phyloP scores from a whole-genome alignment of 2,329 filamentous ascomycete genomes.

The Bipolaris victoriae region DNA sequence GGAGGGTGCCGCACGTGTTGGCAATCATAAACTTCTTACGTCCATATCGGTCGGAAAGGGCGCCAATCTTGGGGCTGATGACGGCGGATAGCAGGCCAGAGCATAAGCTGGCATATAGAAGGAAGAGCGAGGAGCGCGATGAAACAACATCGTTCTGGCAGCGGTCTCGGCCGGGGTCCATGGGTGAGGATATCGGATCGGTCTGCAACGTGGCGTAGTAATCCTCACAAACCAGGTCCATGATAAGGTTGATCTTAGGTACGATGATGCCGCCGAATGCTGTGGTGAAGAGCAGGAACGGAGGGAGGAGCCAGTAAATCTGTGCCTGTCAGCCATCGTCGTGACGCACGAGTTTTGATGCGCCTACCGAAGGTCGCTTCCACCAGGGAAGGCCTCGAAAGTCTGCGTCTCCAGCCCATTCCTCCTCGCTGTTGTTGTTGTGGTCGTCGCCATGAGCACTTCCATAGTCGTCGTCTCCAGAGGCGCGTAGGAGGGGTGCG shows the following conservation, averaged over 20 bases:
- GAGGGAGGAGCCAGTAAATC: slow-evolving; percentile 83
- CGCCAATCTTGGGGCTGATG: slow-evolving; percentile 80
- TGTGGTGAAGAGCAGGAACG: slow-evolving; percentile 80
- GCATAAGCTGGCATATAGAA: slow-evolving; percentile 74
- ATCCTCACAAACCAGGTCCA: slow-evolving; percentile 80
- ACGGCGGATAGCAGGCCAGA: slow-evolving; percentile 80
- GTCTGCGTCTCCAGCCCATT: slow-evolving; percentile 47
- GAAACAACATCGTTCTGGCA: slow-evolving; percentile 83
- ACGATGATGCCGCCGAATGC: slow-evolving; percentile 87
- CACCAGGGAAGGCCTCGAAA: slow-evolving; percentile 55
- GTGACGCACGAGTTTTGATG: background rate
- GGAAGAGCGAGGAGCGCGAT: slow-evolving; percentile 76
- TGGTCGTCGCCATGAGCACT: slow-evolving; percentile 15
- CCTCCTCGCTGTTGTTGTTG: slow-evolving; percentile 19
- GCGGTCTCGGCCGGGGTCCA: slow-evolving; percentile 60
- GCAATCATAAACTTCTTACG: slow-evolving; percentile 75
- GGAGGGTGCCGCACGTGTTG: slow-evolving; percentile 74
- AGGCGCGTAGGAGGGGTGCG: slow-evolving; percentile 34
- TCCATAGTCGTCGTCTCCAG: slow-evolving; percentile 20
- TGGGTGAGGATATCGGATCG: slow-evolving; percentile 47
- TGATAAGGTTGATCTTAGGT: slow-evolving; percentile 84
- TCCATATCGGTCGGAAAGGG: slow-evolving; percentile 85
- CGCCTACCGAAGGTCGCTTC: slow-evolving; percentile 59
- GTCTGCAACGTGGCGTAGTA: slow-evolving; percentile 70
- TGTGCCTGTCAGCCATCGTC: slow-evolving; percentile 23